phyloP scores from a whole-genome alignment of 306 rosid species.

The Lathyrus aphaca region DNA sequence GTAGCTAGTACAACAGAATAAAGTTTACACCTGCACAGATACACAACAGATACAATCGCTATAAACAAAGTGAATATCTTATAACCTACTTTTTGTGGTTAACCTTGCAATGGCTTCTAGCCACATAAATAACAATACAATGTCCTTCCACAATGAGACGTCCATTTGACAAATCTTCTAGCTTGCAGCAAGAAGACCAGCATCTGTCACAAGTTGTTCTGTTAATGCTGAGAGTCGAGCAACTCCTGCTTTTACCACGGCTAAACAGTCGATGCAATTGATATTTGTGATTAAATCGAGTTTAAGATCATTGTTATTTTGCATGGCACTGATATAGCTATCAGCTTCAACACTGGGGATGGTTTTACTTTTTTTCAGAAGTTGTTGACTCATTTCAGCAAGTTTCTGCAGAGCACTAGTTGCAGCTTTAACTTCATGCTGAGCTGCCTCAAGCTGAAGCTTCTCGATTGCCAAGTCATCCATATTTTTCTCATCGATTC shows the following conservation, averaged over 20 bases:
- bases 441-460: slow-evolving; percentile 85
- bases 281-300: slow-evolving; percentile 4
- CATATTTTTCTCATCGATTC: slow-evolving; percentile 50
- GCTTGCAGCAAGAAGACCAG: slow-evolving; percentile 55
- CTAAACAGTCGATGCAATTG: slow-evolving; percentile 41
- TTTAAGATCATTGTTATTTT: slow-evolving; percentile 11
- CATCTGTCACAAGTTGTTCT: slow-evolving; percentile 71
- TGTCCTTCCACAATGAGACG: neutral
- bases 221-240: slow-evolving; percentile 69
- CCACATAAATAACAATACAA: slow-evolving; percentile 9
- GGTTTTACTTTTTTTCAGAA: slow-evolving; percentile 57
- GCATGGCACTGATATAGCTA: slow-evolving; percentile 29
- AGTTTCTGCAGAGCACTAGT: slow-evolving; percentile 78
- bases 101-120: slow-evolving; percentile 24
- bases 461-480: slow-evolving; percentile 78
- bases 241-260: slow-evolving; percentile 60
- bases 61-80: slow-evolving; percentile 29
- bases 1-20: slow-evolving; percentile 27
- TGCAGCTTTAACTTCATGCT: slow-evolving; percentile 78
- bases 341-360: slow-evolving; percentile 53
- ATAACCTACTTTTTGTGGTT: slow-evolving; percentile 17
- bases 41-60: slow-evolving; percentile 13
- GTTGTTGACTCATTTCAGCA: slow-evolving; percentile 62
- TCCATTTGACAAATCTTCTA: slow-evolving; percentile 38
- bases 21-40: slow-evolving; percentile 30